Evolutionary conservation across 2,329 filamentous ascomycete genomes (phyloP).

Genomic region (Coniella lustricola): DNA sequence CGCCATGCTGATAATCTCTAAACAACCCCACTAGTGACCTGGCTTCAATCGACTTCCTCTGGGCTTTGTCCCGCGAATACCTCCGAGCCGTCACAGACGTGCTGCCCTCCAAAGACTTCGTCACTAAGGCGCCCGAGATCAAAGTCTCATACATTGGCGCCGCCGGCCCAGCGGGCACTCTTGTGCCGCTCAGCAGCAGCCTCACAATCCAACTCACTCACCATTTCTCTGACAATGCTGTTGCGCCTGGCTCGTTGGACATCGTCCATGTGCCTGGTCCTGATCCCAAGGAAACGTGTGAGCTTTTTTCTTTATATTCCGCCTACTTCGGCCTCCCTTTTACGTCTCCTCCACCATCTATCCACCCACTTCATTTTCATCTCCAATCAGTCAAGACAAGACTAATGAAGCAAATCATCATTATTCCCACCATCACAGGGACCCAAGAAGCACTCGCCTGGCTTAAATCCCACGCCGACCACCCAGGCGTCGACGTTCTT

Average conservation of each 20-base stretch:
- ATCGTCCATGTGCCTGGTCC: constrained; percentile 45
- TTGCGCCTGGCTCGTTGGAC: constrained; percentile 44
- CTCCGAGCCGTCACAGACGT: constrained; percentile 24
- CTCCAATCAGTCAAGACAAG: too few relatives aligned
- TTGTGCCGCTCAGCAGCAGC: constrained; percentile 35
- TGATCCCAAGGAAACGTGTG: constrained; percentile 29
- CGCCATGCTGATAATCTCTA: too few relatives aligned
- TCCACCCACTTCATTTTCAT: too few relatives aligned
- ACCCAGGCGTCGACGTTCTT: constrained; percentile 38
- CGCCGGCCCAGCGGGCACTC: constrained; percentile 23
- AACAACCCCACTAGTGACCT: too few relatives aligned
- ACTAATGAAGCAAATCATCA: not conserved
- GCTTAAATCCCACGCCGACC: constrained; percentile 33
- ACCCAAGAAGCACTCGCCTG: constrained; percentile 32
- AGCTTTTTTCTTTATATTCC: not conserved
- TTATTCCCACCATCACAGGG: not conserved
- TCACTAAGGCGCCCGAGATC: constrained; percentile 35
- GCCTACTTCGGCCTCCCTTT: not conserved
- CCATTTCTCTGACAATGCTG: constrained; percentile 36
- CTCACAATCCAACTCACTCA: constrained; percentile 34
- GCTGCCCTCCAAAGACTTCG: constrained; percentile 29
- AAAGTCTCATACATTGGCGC: constrained; percentile 40
- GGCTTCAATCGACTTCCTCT: constrained; percentile 44
- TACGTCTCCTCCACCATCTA: not conserved
- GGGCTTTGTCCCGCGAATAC: constrained; percentile 39